phyloP scores from a whole-genome alignment of 768 basidiomycete species.

The Hygrophorus pudorinus region DNA sequence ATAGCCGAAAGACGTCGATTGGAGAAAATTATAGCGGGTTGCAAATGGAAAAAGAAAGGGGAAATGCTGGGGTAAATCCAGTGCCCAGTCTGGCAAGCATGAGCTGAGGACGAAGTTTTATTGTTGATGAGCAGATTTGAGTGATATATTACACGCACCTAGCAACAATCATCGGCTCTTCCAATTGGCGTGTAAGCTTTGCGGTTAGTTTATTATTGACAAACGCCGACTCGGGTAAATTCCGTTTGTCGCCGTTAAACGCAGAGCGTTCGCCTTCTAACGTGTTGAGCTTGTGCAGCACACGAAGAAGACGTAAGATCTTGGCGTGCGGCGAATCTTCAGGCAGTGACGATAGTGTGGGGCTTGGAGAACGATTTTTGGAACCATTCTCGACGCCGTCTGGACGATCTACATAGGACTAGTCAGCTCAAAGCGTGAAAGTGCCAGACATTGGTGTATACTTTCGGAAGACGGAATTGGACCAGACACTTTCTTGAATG shows the following conservation, averaged over 20 bases:
- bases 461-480: slow-evolving; percentile 58
- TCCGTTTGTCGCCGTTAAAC: slow-evolving; percentile 40
- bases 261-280: slow-evolving; percentile 55
- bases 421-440: not conserved
- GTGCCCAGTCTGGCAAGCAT: slow-evolving; percentile 94
- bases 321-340: slow-evolving; percentile 82
- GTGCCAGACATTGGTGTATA: slow-evolving; percentile 21
- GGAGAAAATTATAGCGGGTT: slow-evolving; percentile 93
- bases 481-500: slow-evolving; percentile 87
- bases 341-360: slow-evolving; percentile 67
- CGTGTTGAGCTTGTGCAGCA: slow-evolving; percentile 74
- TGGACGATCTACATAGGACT: slow-evolving; percentile 20
- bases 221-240: slow-evolving; percentile 74
- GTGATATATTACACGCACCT: slow-evolving; percentile 50
- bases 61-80: slow-evolving; percentile 93
- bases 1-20: slow-evolving; percentile 97
- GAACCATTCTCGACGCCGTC: slow-evolving; percentile 33
- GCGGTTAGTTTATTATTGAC: slow-evolving; percentile 97
- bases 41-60: slow-evolving; percentile 99
- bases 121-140: not conserved
- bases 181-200: slow-evolving; percentile 92
- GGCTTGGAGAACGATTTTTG: slow-evolving; percentile 54
- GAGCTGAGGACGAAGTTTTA: slow-evolving; percentile 40
- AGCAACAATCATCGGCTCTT: slow-evolving; percentile 98
- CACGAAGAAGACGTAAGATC: slow-evolving; percentile 82